These are phyloP conservation scores for Globisporangium abappressorium DNA, from an alignment of 352 stramenopile genomes.

Conservation along the genomic window DNA sequence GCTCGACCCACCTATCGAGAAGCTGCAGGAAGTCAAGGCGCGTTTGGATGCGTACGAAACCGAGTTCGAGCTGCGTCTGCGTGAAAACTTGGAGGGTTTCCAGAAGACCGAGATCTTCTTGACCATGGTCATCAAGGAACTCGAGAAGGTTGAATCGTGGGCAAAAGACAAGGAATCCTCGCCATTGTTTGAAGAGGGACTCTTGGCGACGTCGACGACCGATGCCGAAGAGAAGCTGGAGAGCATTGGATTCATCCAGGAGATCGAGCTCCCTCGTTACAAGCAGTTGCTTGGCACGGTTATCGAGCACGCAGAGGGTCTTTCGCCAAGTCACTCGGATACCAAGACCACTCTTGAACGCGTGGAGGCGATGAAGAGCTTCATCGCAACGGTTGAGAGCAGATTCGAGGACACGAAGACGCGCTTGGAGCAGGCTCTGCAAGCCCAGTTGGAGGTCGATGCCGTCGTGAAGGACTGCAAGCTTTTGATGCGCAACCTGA, in stretches of 20 bases:
- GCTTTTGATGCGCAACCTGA: constrained; percentile 81
- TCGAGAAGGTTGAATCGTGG: constrained; percentile 82
- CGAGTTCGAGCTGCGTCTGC: constrained; percentile 69
- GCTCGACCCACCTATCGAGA: constrained; percentile 72
- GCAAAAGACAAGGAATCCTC: constrained; percentile 77
- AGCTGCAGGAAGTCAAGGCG: constrained; percentile 74
- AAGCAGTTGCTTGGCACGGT: constrained; percentile 72
- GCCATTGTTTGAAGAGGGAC: constrained; percentile 59
- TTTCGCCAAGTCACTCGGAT: constrained; percentile 69
- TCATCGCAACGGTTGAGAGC: constrained; percentile 69
- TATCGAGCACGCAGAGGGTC: constrained; percentile 54
- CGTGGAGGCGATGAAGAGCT: constrained; percentile 71
- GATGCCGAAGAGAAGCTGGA: constrained; percentile 83
- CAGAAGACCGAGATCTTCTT: constrained; percentile 83
- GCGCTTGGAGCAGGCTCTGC: constrained; percentile 50
- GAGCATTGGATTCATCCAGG: constrained; percentile 77
- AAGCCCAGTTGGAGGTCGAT: constrained; percentile 66
- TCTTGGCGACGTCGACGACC: constrained; percentile 49
- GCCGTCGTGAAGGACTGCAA: constrained; percentile 87
- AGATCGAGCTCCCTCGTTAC: constrained; percentile 83
- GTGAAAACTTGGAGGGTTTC: constrained; percentile 74
- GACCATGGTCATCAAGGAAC: constrained; percentile 80
- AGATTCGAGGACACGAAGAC: constrained; percentile 66
- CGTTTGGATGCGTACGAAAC: constrained; percentile 65
- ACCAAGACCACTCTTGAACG: constrained; percentile 66